These are phyloP conservation scores for Scheffersomyces quercinus DNA, from an alignment of 1,139 yeast species.

Conservation along the genomic window DNA sequence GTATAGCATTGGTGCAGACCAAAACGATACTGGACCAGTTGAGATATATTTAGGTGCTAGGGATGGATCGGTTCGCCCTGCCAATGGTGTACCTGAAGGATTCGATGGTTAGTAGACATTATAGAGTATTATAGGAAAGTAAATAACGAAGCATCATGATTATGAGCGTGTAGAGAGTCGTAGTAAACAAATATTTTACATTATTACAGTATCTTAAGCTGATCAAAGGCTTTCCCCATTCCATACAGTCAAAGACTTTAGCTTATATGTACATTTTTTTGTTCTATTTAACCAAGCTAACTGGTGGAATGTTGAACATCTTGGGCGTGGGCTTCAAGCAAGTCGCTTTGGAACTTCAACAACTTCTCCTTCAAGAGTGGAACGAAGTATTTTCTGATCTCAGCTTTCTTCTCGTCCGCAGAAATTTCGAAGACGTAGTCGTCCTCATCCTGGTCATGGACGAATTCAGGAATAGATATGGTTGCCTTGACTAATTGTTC, in stretches of 20 bases:
- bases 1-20: conserved; percentile 48
- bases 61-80: conserved; percentile 55
- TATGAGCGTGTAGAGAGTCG: no score
- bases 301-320: conserved; percentile 54
- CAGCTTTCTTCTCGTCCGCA: conserved; percentile 29
- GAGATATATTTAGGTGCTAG: conserved; percentile 58
- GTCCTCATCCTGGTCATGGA: conserved; percentile 69
- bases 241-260: no score
- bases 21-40: conserved; percentile 62
- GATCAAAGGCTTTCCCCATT: no score
- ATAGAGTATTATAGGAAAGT: no score
- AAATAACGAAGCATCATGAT: no score
- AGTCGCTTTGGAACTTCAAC: conserved; percentile 59
- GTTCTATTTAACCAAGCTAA: neutral
- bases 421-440: conserved; percentile 59
- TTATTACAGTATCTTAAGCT: no score
- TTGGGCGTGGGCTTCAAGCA: conserved; percentile 59
- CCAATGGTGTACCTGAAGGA: conserved; percentile 88
- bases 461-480: conserved; percentile 60
- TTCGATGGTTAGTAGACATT: conserved; percentile 37
- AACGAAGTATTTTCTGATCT: conserved; percentile 47
- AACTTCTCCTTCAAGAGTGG: conserved; percentile 53
- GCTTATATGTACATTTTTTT: no score
- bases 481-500: conserved; percentile 20
- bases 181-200: no score